Conservation (phyloP, 805 yeast genomes). For the Cyberlindnera bimundalis region DNA sequence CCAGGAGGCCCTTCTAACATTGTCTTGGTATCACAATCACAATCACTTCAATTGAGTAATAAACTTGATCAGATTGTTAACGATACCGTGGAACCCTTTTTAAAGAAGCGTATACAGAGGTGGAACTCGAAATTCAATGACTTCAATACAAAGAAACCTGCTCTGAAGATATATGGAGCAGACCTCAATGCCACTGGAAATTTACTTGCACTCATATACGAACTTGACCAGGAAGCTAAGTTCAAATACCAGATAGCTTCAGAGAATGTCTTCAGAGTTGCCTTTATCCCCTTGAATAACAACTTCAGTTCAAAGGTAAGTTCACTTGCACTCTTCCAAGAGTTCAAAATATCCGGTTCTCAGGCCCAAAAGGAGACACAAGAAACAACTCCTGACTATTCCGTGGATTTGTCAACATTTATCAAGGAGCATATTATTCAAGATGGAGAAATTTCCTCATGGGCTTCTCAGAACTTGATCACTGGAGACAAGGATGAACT, state of each 20-base stretch:
- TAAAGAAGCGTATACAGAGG: slow-evolving; percentile 13
- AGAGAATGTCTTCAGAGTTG: slow-evolving; percentile 17
- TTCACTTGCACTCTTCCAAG: slow-evolving; percentile 24
- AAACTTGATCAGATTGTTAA: neutral
- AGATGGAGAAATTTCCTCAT: slow-evolving; percentile 6
- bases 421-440: slow-evolving; percentile 7
- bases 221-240: slow-evolving; percentile 18
- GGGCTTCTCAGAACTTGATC: slow-evolving; percentile 17
- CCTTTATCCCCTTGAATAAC: slow-evolving; percentile 18
- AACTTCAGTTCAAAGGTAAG: slow-evolving; percentile 7
- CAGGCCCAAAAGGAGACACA: neutral
- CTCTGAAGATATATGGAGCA: slow-evolving; percentile 18
- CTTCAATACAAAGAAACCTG: slow-evolving; percentile 20
- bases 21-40: slow-evolving; percentile 11
- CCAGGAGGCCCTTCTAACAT: slow-evolving; percentile 6
- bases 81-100: slow-evolving; percentile 16
- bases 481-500: slow-evolving; percentile 16
- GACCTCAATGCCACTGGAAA: slow-evolving; percentile 19
- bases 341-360: slow-evolving; percentile 16
- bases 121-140: slow-evolving; percentile 27
- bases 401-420: slow-evolving; percentile 13
- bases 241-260: slow-evolving; percentile 26
- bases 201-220: slow-evolving; percentile 21
- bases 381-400: neutral
- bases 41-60: slow-evolving; percentile 8